Evolutionary conservation across 2,329 filamentous ascomycete genomes (phyloP), one percentile per base, ranked within the genome.

Genomic region (Massarina eburnea): DNA sequence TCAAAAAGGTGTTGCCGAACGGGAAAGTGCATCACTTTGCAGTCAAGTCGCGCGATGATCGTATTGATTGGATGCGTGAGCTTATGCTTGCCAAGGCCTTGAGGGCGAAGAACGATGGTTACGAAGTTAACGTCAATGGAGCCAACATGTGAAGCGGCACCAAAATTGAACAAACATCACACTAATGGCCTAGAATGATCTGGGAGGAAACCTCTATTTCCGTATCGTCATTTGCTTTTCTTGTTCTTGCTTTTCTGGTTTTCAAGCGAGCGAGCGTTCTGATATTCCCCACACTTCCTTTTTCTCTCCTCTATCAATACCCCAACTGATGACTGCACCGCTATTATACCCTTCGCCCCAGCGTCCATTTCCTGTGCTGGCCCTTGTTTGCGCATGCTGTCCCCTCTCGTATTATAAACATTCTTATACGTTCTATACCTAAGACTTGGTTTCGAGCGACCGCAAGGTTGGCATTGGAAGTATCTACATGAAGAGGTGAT

Each of bases 31-130:
- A 97, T 64, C 90, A 97, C 68, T 97, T 97, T 67, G 89, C 92
- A 0, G 92, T 96, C 58, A 87, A 86, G 73, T 83, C 79, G 60
- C 82, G 91, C 12, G 89, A 96, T 64, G 89, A 96, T 67, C 82
- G 92, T 51, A 96, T 97, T 62, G 92, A 96, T 68, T 99, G 94
- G 94, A 95, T 95, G 89, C 80, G 89, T 43, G 89, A 95, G 78
- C 75, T 95, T 50, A 95, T 95, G 89, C 82, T 95, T 36, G 89
- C 89, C 43, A 94, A 94, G 76, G 89, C 89, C 15, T 76, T 90
- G 66, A 88, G 85, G 76, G 86, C 90, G 72, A 94, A 91, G 79
- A 84, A 82, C 37, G 85, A 90, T 58, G 89, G 89, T 15, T 92
- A 87, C 59, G 87, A 91, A 72, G 83, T 94, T 59, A 87, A 84